Percentiles rank a stretch among this genome's conserved stretches.
These are phyloP conservation scores for Fusarium virguliforme DNA, from an alignment of 2,329 filamentous ascomycete genomes.

Conservation along the genomic window DNA sequence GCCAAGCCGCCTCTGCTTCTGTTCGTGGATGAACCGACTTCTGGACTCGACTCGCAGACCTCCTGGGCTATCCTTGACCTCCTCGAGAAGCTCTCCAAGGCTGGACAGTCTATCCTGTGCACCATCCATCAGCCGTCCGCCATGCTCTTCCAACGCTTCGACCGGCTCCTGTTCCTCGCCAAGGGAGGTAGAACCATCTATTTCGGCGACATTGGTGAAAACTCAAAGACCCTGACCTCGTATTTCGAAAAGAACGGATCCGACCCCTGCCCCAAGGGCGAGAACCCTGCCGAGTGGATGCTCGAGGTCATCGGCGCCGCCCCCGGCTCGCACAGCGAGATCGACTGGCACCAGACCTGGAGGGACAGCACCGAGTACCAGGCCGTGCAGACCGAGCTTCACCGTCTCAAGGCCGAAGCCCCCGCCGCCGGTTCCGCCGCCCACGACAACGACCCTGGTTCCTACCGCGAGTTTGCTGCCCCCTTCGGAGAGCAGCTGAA, in stretches of 20 bases:
- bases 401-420: slow-evolving; percentile 67
- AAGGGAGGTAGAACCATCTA: slow-evolving; percentile 50
- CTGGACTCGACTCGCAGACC: slow-evolving; percentile 72
- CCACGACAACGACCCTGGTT: slow-evolving; percentile 55
- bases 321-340: slow-evolving; percentile 43
- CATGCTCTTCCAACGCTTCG: slow-evolving; percentile 63
- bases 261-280: slow-evolving; percentile 36
- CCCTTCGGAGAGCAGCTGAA: slow-evolving; percentile 78
- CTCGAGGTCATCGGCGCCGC: slow-evolving; percentile 49
- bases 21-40: slow-evolving; percentile 72
- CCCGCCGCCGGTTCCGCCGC: slow-evolving; percentile 56
- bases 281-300: slow-evolving; percentile 52
- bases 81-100: slow-evolving; percentile 74
- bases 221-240: slow-evolving; percentile 42
- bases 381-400: slow-evolving; percentile 68
- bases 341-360: slow-evolving; percentile 49
- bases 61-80: slow-evolving; percentile 82
- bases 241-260: slow-evolving; percentile 48
- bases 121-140: slow-evolving; percentile 68
- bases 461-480: slow-evolving; percentile 85
- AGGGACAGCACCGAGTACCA: slow-evolving; percentile 64
- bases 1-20: slow-evolving; percentile 69
- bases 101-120: slow-evolving; percentile 66
- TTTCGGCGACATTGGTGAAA: slow-evolving; percentile 49
- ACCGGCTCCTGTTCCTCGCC: slow-evolving; percentile 68